Base-by-base conservation (phyloP, 495 filamentous ascomycete genomes). In the Neurospora sp. region DNA sequence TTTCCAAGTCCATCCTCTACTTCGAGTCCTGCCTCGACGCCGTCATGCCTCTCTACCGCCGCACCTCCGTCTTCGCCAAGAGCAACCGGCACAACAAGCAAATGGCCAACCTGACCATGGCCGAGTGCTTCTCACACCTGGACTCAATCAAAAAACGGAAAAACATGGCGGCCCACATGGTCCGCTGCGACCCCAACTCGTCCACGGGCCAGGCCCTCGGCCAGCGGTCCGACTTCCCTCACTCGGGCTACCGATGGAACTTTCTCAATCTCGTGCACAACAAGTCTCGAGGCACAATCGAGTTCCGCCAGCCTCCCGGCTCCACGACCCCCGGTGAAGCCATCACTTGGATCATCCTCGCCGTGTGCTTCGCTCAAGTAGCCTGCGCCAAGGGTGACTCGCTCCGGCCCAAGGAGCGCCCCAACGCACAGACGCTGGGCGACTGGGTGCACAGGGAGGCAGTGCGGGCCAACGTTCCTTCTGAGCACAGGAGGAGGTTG, bases 381-480 rank as follows among this genome's bases (percentile, higher is more conserved):
- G 73, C 72, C 41, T 78, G 76, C 69, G 70, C 68, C 8, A 48
- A 69, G 22, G 75, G 70, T 27, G 71, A 69, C 65, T 35, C 45
- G 2, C 68, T 79, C 68, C 69, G 74, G 16, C 70, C 75, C 3
- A 59, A 45, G n/a, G 48, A 69, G 9, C 48, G 42, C 44, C 73
- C 76, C 16, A 59, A 70, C 48, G 40, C 79, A 3, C 70, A 75
- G 68, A 75, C 78, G 9, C 76, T 83, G 9, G 76, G 75, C 8
- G 80, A 79, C 69, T 82, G 78, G 76, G 72, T 83, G 68, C 44
- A 77, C 31, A 81, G 82, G 22, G 81, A 84, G 45, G 77, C 81
- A 17, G 48, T 73, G 38, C 65, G 68, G 39, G 69, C 68, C 44
- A 12, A 39, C 0, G 59, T 79, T n/a, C 73, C 74, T 8, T 37